A percentile compares a stretch with the other conserved stretches of the same genome.
phyloP scores from a whole-genome alignment of 306 rosid species.

The Sphenostylis stenocarpa region DNA sequence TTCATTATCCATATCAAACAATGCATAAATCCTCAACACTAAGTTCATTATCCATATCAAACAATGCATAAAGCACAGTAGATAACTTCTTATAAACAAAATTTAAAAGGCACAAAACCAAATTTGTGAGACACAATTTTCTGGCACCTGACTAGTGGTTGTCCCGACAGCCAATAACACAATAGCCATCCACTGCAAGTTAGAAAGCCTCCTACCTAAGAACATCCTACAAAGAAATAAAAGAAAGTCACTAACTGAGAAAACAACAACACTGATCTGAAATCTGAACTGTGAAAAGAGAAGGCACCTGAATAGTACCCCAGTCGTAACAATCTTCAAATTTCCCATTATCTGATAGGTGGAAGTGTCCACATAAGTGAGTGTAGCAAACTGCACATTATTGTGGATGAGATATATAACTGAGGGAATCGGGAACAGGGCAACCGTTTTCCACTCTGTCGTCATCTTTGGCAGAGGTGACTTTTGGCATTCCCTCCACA shows the following conservation, averaged over 20 bases:
- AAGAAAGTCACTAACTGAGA: conserved; percentile 24
- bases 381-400: conserved; percentile 90
- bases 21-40: neutral
- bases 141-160: conserved; percentile 88
- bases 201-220: conserved; percentile 78
- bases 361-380: conserved; percentile 87
- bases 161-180: conserved; percentile 88
- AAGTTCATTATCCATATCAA: neutral
- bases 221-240: conserved; percentile 55
- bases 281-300: neutral
- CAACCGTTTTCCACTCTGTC: conserved; percentile 73
- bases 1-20: neutral
- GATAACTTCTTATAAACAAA: neutral
- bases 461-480: conserved; percentile 77
- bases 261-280: conserved; percentile 1
- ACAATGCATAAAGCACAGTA: neutral
- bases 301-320: conserved; percentile 81
- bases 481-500: conserved; percentile 71
- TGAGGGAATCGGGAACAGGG: conserved; percentile 82
- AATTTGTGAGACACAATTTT: neutral
- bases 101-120: neutral
- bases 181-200: conserved; percentile 90
- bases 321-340: conserved; percentile 92
- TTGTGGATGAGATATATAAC: conserved; percentile 79
- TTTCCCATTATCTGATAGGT: conserved; percentile 98